Evolutionary conservation across 768 basidiomycete species (phyloP), one percentile per base, ranked within the genome.

Genomic region (Dictyophora rubrovolvata): DNA sequence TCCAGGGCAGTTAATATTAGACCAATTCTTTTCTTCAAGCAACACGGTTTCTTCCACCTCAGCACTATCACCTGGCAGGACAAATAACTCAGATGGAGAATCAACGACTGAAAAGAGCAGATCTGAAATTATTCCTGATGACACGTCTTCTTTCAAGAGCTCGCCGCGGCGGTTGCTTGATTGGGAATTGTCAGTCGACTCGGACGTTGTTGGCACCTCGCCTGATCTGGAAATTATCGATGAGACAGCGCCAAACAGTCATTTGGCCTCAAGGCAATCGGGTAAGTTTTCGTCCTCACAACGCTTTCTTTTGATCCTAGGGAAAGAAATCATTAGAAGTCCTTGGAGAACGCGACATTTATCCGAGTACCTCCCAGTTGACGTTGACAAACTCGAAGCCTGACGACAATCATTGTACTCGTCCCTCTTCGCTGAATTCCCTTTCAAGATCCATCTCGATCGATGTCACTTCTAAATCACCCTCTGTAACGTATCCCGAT

Each of bases 401-500:
- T 22, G 37, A 33, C n/a, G 36, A 48, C 11, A 21, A 21, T 37
- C 36, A 21, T 8, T 20, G 21, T 28, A 33, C 20, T 23, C 22
- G 37, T 50, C 21, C 33, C 14, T 48, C 37, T 18, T 36, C 21
- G 48, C 46, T 51, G 48, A 58, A 54, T 54, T 60, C 47, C 59
- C 34, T 61, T 55, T 52, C 49, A 63, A 61, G 62, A 34, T 20
- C 42, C n/a, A 33, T 14, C 53, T 21, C 42, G n/a, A 49, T 56
- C 46, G n/a, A 34, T 56, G 55, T 56, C 22, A 56, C 37, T 21
- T 47, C 46, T 5, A 46, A 35, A 36, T 35, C 34, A 10, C n/a
- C 34, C 28, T 52, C 28, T 16, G 14, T 11, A 33, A 3, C 20
- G 50, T 20, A 72, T 62, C 57, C 61, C 14, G 57, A 71, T 47